Conservation (phyloP, 768 basidiomycete genomes). For the Thelephora ganbajun region DNA sequence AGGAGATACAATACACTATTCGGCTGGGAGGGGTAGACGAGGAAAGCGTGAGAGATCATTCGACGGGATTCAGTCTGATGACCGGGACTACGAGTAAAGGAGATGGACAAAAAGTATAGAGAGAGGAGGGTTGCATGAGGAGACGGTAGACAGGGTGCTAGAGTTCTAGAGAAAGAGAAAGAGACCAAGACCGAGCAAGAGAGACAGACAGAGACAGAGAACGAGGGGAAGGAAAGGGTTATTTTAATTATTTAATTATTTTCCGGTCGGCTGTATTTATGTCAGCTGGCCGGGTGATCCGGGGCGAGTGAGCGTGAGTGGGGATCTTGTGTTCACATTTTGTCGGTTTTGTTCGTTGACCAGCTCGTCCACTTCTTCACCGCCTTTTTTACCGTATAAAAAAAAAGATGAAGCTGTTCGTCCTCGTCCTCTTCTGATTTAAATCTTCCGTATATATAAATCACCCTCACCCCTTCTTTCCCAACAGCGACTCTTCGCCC, state of each 20-base stretch:
- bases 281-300: slow-evolving; percentile 1
- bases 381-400: slow-evolving; percentile 5
- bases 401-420: neutral
- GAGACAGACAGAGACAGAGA: neutral
- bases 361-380: slow-evolving; percentile 5
- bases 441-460: slow-evolving; percentile 10
- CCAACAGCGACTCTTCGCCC: slow-evolving; percentile 8
- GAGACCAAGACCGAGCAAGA: slow-evolving; percentile 2
- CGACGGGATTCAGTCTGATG: too few species aligned
- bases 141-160: too few species aligned
- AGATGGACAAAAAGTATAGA: too few species aligned
- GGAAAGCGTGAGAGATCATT: too few species aligned
- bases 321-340: slow-evolving; percentile 1
- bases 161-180: neutral
- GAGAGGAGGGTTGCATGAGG: too few species aligned
- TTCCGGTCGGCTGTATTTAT: slow-evolving; percentile 2
- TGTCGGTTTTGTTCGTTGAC: neutral
- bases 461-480: slow-evolving; percentile 7
- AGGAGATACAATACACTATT: too few species aligned
- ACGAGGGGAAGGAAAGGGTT: slow-evolving; percentile 3
- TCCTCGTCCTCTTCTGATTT: slow-evolving; percentile 1
- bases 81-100: too few species aligned
- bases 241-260: slow-evolving; percentile 7
- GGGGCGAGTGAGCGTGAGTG: slow-evolving; percentile 3
- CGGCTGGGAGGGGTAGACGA: too few species aligned